Evolutionary conservation across 805 yeast species (phyloP), one percentile per base, ranked within the genome.

Genomic region (Metschnikowia matae): DNA sequence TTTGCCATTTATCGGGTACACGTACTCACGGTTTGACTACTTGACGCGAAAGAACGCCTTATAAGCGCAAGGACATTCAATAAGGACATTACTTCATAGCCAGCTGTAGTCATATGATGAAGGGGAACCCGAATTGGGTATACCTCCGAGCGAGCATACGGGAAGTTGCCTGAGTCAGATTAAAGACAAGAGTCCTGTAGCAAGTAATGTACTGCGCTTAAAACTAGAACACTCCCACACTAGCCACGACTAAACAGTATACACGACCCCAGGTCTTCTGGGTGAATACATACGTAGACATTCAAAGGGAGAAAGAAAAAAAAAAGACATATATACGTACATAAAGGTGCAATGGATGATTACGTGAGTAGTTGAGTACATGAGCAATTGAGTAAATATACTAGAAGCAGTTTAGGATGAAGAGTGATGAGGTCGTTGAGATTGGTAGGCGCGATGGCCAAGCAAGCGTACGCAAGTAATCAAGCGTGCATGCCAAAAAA

Each of bases 1-100:
- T 59, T 73, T 94, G 65, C 99, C 99, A 40, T 94, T 94, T 65
- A 94, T 94, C 63, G 99, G 99, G 2, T 94, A 94, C 73, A 94
- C 99, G 0, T 94, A 88, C 67, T 88, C 96, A 39, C 79, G 98
- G 62, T 94, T 94, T 65, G 98, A 91, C 67, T 90, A 91, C 65
- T 75, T 91, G 54, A 91, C 97, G 3, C 73, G 88, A 58, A 84
- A 85, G 63, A 85, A 85, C 59, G 84, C 83, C 14, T 62, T 73
- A 49, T 73, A 40, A 40, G 29, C 13, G 11, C 29, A 35, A n/a
- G 35, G 32, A 40, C 43, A 26, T 11, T 26, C 8, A 40, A 15
- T 29, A 26, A 10, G 15, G 43, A 40, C 43, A 40, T 40, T 39
- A 40, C 10, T 6, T 13, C 15, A 7, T 15, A 7, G 17, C 15